Evolutionary conservation across 2,329 filamentous ascomycete species (phyloP).

Genomic region (Hortaea werneckii): DNA sequence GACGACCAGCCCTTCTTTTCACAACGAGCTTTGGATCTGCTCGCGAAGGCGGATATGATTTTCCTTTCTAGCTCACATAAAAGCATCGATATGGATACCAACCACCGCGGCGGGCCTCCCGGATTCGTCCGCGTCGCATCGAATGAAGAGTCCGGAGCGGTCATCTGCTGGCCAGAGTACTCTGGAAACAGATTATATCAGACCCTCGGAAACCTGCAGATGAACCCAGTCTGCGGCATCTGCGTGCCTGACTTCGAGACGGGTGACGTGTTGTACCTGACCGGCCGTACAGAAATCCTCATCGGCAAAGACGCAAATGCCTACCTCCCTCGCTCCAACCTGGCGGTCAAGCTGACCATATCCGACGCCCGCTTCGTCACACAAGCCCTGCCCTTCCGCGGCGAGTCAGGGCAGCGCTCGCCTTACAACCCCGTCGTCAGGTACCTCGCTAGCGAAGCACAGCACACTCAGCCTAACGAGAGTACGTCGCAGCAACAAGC

Average conservation of each 20-base stretch:
- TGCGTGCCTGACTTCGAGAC: constrained; percentile 65
- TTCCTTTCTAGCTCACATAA: constrained; percentile 63
- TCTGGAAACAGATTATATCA: constrained; percentile 79
- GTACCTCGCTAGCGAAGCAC: constrained; percentile 50
- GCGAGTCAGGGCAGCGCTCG: constrained; percentile 47
- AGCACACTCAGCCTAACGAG: constrained; percentile 1
- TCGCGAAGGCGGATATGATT: constrained; percentile 60
- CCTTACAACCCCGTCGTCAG: constrained; percentile 73
- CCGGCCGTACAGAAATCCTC: constrained; percentile 58
- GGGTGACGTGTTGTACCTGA: constrained; percentile 64
- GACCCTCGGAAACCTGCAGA: constrained; percentile 64
- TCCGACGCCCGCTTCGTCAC: constrained; percentile 52
- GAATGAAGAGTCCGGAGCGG: constrained; percentile 37
- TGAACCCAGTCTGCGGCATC: constrained; percentile 58
- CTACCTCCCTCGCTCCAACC: constrained; percentile 58
- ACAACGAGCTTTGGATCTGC: constrained; percentile 45
- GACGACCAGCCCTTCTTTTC: constrained; percentile 41
- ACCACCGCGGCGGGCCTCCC: constrained; percentile 63
- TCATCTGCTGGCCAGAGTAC: constrained; percentile 70
- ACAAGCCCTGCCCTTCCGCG: constrained; percentile 58
- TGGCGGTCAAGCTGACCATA: constrained; percentile 61
- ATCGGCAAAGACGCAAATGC: constrained; percentile 51
- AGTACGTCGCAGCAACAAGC: constrained; percentile 33
- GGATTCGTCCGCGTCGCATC: constrained; percentile 64
- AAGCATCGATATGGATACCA: constrained; percentile 65